Percentiles rank a stretch among this genome's conserved stretches.
phyloP scores from a whole-genome alignment of 2,329 filamentous ascomycete species.

The Phaeosphaeria sp. region DNA sequence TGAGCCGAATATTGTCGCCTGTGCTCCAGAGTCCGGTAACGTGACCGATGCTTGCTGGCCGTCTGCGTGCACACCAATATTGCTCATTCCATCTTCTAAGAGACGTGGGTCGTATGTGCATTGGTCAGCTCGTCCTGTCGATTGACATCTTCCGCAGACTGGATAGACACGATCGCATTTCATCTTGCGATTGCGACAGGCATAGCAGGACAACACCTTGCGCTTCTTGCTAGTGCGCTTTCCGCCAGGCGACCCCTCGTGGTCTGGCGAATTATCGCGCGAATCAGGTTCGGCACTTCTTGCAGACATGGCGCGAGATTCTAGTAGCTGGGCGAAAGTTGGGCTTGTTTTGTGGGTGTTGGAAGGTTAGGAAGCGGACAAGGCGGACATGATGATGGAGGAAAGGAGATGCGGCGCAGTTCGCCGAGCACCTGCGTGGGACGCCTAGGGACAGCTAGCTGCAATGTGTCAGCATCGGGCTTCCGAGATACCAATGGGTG shows the following conservation, averaged over 20 bases:
- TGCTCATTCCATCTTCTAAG: slow-evolving; percentile 36
- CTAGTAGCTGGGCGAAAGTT: background rate
- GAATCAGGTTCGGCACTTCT: slow-evolving; percentile 35
- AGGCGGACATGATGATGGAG: slow-evolving; percentile 25
- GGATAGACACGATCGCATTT: slow-evolving; percentile 56
- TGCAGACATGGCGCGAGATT: slow-evolving; percentile 31
- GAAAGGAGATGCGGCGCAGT: slow-evolving; percentile 4
- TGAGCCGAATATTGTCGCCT: slow-evolving; percentile 6
- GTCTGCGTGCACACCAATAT: slow-evolving; percentile 29
- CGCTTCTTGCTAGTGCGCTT: slow-evolving; percentile 52
- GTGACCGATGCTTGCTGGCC: slow-evolving; percentile 13
- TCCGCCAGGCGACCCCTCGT: slow-evolving; percentile 41
- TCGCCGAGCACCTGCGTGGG: background rate
- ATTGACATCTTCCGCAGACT: slow-evolving; percentile 53
- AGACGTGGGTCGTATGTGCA: slow-evolving; percentile 51
- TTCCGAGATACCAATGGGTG: background rate
- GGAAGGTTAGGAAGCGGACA: slow-evolving; percentile 24
- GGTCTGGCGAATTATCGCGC: slow-evolving; percentile 39
- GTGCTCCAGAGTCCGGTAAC: slow-evolving; percentile 6
- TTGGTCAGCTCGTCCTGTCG: slow-evolving; percentile 50
- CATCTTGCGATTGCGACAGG: slow-evolving; percentile 56
- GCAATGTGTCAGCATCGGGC: background rate
- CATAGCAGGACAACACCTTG: slow-evolving; percentile 56
- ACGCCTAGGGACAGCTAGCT: background rate
- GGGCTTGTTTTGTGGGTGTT: slow-evolving; percentile 1